Evolutionary conservation across 2,329 filamentous ascomycete genomes (phyloP), one percentile per base, ranked within the genome.

Genomic region (Fusarium nisikadoi): DNA sequence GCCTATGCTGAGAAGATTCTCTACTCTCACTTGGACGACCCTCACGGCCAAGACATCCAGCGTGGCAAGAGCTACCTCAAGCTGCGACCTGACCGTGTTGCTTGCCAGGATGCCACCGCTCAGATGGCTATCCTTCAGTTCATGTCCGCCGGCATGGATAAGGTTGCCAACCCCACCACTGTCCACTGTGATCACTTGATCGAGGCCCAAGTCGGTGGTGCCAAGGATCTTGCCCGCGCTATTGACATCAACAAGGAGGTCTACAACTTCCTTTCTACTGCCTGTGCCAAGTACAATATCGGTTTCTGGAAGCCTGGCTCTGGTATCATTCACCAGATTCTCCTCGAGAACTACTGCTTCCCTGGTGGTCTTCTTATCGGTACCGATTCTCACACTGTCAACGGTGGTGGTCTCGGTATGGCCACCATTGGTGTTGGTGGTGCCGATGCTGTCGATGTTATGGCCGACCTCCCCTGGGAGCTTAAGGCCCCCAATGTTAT

Each of bases 121-220:
- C 96, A 99, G 89, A 99, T 99, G 96, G 96, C 96, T 74, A 97
- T 99, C 77, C 89, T 99, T 67, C 96, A 99, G 88, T 99, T 99
- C 90, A 99, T 99, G 95, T 97, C 94, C 62, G 95, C 96, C 69
- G 95, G 95, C 83, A 95, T 99, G 94, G 93, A 94, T 75, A 92
- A 92, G 29, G 96, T 98, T 70, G 95, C 95, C 72, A 98, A 97
- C 79, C 96, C 96, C 56, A 91, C 92, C 78, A 98, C 95, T 54
- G 95, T 99, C 73, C 96, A 99, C 90, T 98, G 96, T 83, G 96
- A 99, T 85, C 96, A 99, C 86, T 91, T 99, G 89, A 99, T 99
- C 84, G 95, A 98, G 89, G 96, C 95, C 70, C 95, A 98, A 86
- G 82, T 95, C 79, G 96, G 96, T 81, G 95, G 95, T 78, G 90